A percentile compares a stretch with the other conserved stretches of the same genome.
These are phyloP conservation scores for Solanum aculeatissimum DNA, from an alignment of 305 asterid species.

Conservation along the genomic window DNA sequence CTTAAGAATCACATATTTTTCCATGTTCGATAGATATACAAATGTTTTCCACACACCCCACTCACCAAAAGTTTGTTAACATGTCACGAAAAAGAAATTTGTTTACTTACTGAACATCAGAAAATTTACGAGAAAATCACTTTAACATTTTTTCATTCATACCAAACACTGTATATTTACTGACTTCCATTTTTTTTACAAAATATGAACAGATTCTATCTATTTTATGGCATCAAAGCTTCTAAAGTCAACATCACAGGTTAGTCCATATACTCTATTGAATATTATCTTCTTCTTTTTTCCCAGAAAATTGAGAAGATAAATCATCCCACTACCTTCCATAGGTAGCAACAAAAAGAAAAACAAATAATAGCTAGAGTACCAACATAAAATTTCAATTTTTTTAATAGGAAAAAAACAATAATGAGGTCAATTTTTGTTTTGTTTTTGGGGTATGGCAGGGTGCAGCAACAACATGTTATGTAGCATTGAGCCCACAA, in stretches of 20 bases:
- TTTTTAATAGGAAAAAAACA: neutral
- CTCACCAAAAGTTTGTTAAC: neutral
- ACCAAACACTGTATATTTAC: neutral
- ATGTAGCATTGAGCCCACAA: slow-evolving; percentile 59
- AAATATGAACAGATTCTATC: slow-evolving; percentile 49
- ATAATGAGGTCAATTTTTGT: neutral
- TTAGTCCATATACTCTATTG: slow-evolving; percentile 19
- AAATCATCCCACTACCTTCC: neutral
- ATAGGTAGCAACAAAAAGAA: neutral
- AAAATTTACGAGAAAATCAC: neutral
- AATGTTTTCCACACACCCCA: neutral
- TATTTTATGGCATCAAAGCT: slow-evolving; percentile 85
- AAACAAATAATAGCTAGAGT: neutral
- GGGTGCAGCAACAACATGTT: slow-evolving; percentile 94
- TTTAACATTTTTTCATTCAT: neutral
- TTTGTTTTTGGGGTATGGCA: slow-evolving; percentile 10
- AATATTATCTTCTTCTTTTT: neutral
- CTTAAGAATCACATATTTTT: neutral
- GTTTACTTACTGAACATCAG: neutral
- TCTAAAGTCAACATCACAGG: slow-evolving; percentile 93
- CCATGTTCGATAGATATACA: neutral
- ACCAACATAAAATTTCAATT: neutral
- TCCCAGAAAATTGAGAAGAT: neutral
- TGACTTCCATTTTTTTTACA: neutral
- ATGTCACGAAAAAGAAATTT: neutral